Evolutionary conservation across 106 monocot genomes (phyloP), one percentile per base, ranked within the genome.

Genomic region (Dendrobium nobile): DNA sequence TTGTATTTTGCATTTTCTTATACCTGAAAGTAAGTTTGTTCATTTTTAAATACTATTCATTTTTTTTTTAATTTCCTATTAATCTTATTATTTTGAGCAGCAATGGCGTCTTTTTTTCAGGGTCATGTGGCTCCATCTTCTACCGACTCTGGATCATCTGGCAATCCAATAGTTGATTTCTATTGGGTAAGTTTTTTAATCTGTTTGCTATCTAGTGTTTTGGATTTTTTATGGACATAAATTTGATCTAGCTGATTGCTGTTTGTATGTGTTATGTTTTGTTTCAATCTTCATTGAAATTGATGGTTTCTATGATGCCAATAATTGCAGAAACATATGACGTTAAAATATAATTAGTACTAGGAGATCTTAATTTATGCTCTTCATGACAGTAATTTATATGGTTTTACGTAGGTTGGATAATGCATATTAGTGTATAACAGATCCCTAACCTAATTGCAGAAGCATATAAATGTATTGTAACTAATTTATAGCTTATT

Each of bases 61-160:
- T 1, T 1, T 1, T 1, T 1, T 67, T 65, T 47, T 28, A 28
- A 8, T 51, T 72, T 13, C 0, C 19, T 59, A 41, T 43, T 16
- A 27, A 59, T 56, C 26, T 55, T 28, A 44, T 26, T 31, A 17
- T 45, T 73, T 45, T 45, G 27, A 77, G 2, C 33, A 22, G 31
- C 13, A 47, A 51, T 20, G 42, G 7, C 67, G 41, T 84, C 48
- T 33, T 76, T 9, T 70, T 77, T 56, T 41, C 75, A 98, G 97
- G 97, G 97, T 78, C 92, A 89, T 56, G 9, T 98, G 31, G 94
- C 92, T 43, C 94, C 97, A 85, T 98, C 97, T 68, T 98, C 94
- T 75, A 82, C 91, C 78, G 97, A 98, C 84, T 92, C 92, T 85
- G 97, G 97, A 75, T 94, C 97, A 72, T 92, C 97, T 45, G 94